Conservation (phyloP, 352 stramenopile genomes). For the Blastocystis sp. region DNA sequence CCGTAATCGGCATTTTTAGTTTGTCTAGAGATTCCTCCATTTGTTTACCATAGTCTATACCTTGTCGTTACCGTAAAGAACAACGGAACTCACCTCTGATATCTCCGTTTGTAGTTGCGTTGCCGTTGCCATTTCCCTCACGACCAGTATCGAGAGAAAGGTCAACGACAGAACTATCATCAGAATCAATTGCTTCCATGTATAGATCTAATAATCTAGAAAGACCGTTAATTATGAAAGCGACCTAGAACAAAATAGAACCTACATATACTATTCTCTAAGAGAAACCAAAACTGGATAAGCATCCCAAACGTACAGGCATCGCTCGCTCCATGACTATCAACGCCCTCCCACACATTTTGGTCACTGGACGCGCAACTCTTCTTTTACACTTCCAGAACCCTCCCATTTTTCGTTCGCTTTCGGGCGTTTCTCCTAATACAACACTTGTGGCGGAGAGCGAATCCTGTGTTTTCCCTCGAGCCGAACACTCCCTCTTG, state of each 20-base stretch:
- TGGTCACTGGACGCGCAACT: slow-evolving; percentile 24
- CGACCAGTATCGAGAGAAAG: slow-evolving; percentile 13
- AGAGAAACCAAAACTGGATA: slow-evolving; percentile 71
- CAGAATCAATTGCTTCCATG: slow-evolving; percentile 73
- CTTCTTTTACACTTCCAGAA: slow-evolving; percentile 38
- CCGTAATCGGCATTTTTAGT: slow-evolving; percentile 49
- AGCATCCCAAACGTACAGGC: slow-evolving; percentile 55
- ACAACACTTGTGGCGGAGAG: not conserved
- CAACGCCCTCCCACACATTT: slow-evolving; percentile 10
- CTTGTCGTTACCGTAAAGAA: slow-evolving; percentile 24
- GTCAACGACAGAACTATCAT: slow-evolving; percentile 63
- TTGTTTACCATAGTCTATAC: slow-evolving; percentile 70
- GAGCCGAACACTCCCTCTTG: not conserved
- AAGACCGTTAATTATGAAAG: not conserved
- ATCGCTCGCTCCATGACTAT: slow-evolving; percentile 25
- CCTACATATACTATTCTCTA: slow-evolving; percentile 71
- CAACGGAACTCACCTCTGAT: slow-evolving; percentile 37
- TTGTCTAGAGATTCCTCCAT: slow-evolving; percentile 72
- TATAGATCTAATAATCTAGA: slow-evolving; percentile 70
- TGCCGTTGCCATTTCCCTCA: slow-evolving; percentile 3
- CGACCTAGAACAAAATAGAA: not conserved
- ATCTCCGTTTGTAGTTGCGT: slow-evolving; percentile 2
- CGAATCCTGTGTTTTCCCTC: not conserved
- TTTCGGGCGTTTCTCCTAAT: slow-evolving; percentile 5
- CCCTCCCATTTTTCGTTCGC: not conserved